Base-by-base conservation (phyloP, 176 grass and related monocot genomes). In the Musa troglodytarum region DNA sequence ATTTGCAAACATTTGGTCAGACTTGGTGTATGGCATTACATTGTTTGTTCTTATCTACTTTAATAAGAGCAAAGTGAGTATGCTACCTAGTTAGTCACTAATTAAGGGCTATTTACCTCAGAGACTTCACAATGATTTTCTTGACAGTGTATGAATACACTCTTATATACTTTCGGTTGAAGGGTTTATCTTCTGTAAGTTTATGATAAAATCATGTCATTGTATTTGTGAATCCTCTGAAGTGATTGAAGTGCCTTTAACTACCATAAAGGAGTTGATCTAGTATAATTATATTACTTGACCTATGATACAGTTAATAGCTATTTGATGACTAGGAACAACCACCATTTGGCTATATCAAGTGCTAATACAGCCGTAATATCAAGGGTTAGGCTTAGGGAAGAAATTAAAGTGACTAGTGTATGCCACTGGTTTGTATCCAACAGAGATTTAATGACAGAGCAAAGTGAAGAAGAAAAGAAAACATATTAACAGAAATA, bases 1-100 rank as follows among this genome's bases (percentile, higher is more conserved):
- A 82, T 93, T 98, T 86, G 90, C 90, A 71, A 98, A 98, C 80
- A 89, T 98, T 63, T 93, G 80, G 84, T 98, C 95, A 34, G 95
- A 98, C 78, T 87, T 87, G 75, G 81, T 91, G 69, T 93, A 81
- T 74, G 90, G 95, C 74, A 78, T 91, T 67, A 74, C 77, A 74
- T 82, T 98, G 56, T 98, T 98, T 79, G 80, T 98, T 91, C 84
- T 94, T 81, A 83, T 98, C 65, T 91, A 65, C 80, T 93, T 98
- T 59, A 98, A 98, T 81, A 71, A 87, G 73, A 89, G 88, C 85
- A 84, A 94, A 85, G 90, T 91, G 80, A 84, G 78, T 84, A 66
- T 86, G 65, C 54, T 19, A 82, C 80, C 72, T 52, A 64, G 79
- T 82, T 59, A 43, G 43, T 28, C 8, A 11, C 66, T 17, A 80